These are phyloP conservation scores for Rhodotorula paludigena DNA, from an alignment of 768 basidiomycete species.

Conservation along the genomic window DNA sequence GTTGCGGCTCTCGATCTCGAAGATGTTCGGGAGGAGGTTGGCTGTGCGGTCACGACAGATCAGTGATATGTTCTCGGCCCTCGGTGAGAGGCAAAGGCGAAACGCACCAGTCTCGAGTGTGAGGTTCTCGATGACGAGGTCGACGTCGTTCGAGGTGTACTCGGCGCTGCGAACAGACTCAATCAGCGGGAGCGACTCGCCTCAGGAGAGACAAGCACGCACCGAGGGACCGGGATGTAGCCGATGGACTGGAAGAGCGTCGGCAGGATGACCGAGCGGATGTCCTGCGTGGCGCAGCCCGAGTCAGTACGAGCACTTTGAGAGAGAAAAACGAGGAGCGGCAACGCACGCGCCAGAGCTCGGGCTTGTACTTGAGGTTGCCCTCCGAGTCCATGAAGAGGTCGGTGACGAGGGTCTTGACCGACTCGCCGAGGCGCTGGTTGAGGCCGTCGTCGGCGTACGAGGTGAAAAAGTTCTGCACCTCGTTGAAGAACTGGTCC, in stretches of 20 bases:
- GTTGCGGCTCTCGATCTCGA: slow-evolving; percentile 66
- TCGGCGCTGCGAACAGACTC: no score
- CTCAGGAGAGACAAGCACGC: no score
- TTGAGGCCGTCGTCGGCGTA: slow-evolving; percentile 82
- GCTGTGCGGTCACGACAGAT: slow-evolving; percentile 44
- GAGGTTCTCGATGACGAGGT: slow-evolving; percentile 88
- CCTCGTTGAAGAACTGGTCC: slow-evolving; percentile 67
- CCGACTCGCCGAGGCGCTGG: slow-evolving; percentile 67
- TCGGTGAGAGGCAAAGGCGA: no score
- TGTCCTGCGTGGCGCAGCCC: no score
- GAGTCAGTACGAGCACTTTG: no score
- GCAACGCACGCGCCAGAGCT: slow-evolving; percentile 65
- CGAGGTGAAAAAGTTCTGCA: slow-evolving; percentile 73
- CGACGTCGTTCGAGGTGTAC: slow-evolving; percentile 78
- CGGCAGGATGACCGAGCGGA: slow-evolving; percentile 76
- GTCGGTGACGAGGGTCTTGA: slow-evolving; percentile 60
- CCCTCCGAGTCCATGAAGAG: slow-evolving; percentile 79
- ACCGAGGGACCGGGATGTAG: slow-evolving; percentile 79
- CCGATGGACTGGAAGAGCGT: slow-evolving; percentile 66
- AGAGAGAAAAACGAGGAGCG: no score
- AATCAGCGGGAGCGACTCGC: no score
- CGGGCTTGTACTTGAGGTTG: slow-evolving; percentile 76
- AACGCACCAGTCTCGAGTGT: slow-evolving; percentile 60
- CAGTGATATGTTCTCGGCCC: no score
- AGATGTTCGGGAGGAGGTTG: slow-evolving; percentile 58